Evolutionary conservation across 176 grass and related monocot genomes (phyloP).

Genomic region (Juncus effusus): DNA sequence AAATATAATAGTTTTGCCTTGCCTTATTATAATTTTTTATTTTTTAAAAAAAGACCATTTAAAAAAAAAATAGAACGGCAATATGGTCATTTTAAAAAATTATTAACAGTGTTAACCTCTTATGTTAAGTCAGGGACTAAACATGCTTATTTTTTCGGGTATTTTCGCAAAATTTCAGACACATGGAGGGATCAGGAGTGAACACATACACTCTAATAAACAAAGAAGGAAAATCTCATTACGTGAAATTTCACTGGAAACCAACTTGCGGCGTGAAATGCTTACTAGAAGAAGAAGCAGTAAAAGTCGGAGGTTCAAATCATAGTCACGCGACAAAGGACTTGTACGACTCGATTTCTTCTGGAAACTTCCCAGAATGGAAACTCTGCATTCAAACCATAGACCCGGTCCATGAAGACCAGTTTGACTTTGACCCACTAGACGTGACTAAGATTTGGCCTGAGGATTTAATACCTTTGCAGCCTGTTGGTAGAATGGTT

Average conservation of each 20-base stretch:
- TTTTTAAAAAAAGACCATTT: too few species aligned
- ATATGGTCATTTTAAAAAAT: too few species aligned
- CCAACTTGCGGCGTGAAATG: conserved; percentile 85
- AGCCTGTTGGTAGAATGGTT: conserved; percentile 79
- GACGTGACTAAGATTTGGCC: conserved; percentile 99
- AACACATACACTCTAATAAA: conserved; percentile 87
- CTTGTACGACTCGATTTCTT: conserved; percentile 70
- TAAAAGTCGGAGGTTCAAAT: conserved; percentile 71
- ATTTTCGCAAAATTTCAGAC: conserved; percentile 63
- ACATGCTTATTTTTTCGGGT: too few species aligned
- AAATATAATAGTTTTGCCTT: too few species aligned
- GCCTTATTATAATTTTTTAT: too few species aligned
- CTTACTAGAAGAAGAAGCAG: conserved; percentile 72
- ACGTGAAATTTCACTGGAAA: conserved; percentile 98
- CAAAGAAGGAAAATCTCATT: conserved; percentile 66
- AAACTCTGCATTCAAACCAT: conserved; percentile 82
- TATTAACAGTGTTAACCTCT: too few species aligned
- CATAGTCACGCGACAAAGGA: conserved; percentile 97
- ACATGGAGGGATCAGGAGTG: conserved; percentile 98
- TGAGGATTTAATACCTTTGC: conserved; percentile 78
- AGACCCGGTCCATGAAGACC: conserved; percentile 62
- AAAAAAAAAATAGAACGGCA: too few species aligned
- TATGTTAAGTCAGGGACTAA: too few species aligned
- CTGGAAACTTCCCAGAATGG: conserved; percentile 92
- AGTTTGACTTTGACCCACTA: conserved; percentile 83